Conservation (phyloP, 2,329 filamentous ascomycete species). For the Gaeumannomyces tritici region DNA sequence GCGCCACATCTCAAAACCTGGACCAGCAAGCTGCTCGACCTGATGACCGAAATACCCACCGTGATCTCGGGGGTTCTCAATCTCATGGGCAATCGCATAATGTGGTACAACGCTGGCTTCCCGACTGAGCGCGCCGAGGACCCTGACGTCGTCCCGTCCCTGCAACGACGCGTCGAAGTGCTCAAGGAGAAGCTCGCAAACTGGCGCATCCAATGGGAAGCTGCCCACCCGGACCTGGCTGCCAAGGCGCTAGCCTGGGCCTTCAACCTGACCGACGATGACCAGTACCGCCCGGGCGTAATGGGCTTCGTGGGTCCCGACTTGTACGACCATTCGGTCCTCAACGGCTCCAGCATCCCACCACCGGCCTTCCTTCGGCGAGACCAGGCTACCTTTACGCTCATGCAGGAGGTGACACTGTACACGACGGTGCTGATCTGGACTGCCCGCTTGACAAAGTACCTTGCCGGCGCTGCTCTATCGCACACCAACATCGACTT, state of each 20-base stretch:
- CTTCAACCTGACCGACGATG: slow-evolving; percentile 6
- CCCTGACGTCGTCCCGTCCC: slow-evolving; percentile 4
- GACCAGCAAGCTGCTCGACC: slow-evolving; percentile 12
- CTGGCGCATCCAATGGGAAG: slow-evolving; percentile 10
- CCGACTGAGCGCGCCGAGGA: slow-evolving; percentile 5
- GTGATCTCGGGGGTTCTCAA: slow-evolving; percentile 11
- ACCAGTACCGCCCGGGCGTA: slow-evolving; percentile 11
- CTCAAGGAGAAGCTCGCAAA: slow-evolving; percentile 1
- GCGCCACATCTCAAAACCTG: slow-evolving; percentile 9
- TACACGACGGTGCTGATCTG: slow-evolving; percentile 12
- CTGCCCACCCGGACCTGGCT: slow-evolving; percentile 3
- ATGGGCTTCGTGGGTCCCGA: slow-evolving; percentile 9
- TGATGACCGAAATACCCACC: slow-evolving; percentile 12
- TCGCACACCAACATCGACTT: slow-evolving; percentile 9
- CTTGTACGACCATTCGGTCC: slow-evolving; percentile 5
- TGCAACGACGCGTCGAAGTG: slow-evolving; percentile 6
- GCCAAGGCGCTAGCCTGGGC: slow-evolving; percentile 9
- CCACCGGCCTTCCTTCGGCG: slow-evolving; percentile 1
- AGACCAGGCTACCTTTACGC: slow-evolving; percentile 1
- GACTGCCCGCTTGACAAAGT: slow-evolving; percentile 10
- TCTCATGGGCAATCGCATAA: slow-evolving; percentile 8
- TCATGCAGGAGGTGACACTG: slow-evolving; percentile 11
- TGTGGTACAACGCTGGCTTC: slow-evolving; percentile 7
- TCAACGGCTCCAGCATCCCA: neutral
- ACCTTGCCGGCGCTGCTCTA: slow-evolving; percentile 8